phyloP scores from a whole-genome alignment of 495 filamentous ascomycete species.

The Neurospora intermedia region DNA sequence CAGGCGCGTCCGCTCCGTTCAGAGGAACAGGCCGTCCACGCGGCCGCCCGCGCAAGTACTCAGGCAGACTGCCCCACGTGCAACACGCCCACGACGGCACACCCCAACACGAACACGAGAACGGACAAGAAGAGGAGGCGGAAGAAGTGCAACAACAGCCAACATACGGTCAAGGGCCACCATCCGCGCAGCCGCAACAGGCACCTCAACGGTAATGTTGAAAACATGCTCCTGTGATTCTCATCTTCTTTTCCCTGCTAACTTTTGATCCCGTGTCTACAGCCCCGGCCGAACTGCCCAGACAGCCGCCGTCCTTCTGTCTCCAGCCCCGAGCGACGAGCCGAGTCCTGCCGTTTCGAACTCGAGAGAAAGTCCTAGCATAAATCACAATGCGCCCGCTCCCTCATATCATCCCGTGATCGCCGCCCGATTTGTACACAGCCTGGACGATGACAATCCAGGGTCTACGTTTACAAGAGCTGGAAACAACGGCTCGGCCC shows the following conservation, averaged over 20 bases:
- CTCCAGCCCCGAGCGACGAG: slow-evolving; percentile 47
- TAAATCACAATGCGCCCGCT: neutral
- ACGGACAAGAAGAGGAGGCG: neutral
- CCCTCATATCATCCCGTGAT: slow-evolving; percentile 7
- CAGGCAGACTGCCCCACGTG: neutral
- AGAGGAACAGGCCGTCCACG: neutral
- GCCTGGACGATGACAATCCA: neutral
- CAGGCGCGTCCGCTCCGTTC: neutral
- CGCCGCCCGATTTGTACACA: slow-evolving; percentile 18
- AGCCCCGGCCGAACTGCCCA: neutral
- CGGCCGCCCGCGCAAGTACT: neutral
- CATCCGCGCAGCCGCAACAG: slow-evolving; percentile 2
- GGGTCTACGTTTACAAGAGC: neutral
- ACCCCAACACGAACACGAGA: neutral
- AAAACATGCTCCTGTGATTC: slow-evolving; percentile 1
- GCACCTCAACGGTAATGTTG: slow-evolving; percentile 7
- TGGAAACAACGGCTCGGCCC: neutral
- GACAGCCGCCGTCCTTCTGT: slow-evolving; percentile 33
- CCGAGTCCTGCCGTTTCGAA: slow-evolving; percentile 30
- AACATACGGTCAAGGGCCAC: neutral
- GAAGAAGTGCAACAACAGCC: neutral
- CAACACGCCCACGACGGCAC: neutral
- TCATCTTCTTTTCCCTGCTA: neutral
- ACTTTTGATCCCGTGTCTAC: neutral
- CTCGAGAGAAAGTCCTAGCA: slow-evolving; percentile 20